Evolutionary conservation across 2,329 filamentous ascomycete species (phyloP).

Genomic region (Trichoderma endophyticum): DNA sequence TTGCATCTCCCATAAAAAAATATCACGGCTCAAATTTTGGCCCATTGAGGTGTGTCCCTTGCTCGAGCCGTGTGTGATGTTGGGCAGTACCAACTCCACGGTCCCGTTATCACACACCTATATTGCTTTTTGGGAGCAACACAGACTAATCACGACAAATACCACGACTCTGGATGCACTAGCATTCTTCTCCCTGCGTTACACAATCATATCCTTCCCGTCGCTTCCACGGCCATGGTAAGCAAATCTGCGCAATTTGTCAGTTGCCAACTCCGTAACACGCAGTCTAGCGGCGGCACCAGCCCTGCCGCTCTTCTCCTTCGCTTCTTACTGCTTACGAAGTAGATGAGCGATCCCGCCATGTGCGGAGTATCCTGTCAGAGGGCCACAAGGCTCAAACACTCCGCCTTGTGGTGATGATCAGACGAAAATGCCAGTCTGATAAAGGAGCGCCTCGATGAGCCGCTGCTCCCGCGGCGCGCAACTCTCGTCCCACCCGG

Average conservation of each 20-base stretch:
- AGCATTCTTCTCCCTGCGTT: not conserved
- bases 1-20: not conserved
- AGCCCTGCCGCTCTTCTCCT: not conserved
- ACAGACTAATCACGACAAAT: not conserved
- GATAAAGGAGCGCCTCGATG: not conserved
- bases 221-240: conserved; percentile 9
- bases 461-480: conserved; percentile 1
- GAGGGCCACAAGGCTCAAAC: conserved; percentile 2
- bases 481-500: conserved; percentile 6
- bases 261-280: not conserved
- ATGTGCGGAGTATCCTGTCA: not conserved
- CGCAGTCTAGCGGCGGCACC: not conserved
- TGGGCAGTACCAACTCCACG: not conserved
- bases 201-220: not conserved
- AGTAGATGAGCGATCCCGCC: not conserved
- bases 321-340: conserved; percentile 1
- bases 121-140: not conserved
- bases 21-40: not conserved
- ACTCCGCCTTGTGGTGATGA: not conserved
- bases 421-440: not conserved
- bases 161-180: not conserved
- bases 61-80: not conserved
- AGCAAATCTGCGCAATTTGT: conserved; percentile 8
- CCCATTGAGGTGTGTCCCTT: not conserved
- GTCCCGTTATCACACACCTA: not conserved